Evolutionary conservation across 768 basidiomycete species (phyloP), one percentile per base, ranked within the genome.

Genomic region (Lentinula boryana): DNA sequence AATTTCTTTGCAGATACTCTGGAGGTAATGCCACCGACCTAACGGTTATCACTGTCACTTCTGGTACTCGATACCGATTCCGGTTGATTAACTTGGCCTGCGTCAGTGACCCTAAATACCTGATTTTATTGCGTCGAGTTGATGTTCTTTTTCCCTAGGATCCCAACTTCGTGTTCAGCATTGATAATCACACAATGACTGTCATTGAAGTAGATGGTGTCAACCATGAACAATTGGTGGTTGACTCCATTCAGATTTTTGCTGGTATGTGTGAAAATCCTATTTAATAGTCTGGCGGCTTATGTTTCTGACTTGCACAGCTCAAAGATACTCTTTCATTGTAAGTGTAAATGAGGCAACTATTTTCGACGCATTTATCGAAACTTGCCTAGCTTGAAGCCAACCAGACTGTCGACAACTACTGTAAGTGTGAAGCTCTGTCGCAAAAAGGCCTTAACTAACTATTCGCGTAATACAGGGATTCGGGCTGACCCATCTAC

Each of bases 201-300:
- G 56, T 66, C 63, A 81, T 81, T 55, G 79, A 81, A 62, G 72
- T 67, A 5, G 79, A 80, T 50, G 78, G 76, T 8, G 67, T 74
- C 13, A 72, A 71, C 36, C 67, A 66, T 4, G 51, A 64, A 9
- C 78, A 74, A 2, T 54, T 68, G 2, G 64, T 62, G 10, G 78
- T 76, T 1, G 77, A 79, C 60, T 74, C 71, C 18, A 65, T 80
- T 36, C 69, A 71, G 23, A 67, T 80, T 54, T 75, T 71, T 48
- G 72, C 76, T 5, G 77, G 55, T 56, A 31, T 0, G 55, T 56
- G 7, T 4, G 16, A 1, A 16, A 4, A 16, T 43, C 4, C 12
- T 27, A 3, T 31, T 56, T 16, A 0, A 43, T 16, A 18, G 5
- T 1, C 7, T 27, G 6, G 23, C 12, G 4, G 40, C 55, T 27